Base-by-base conservation (phyloP, 1,284 basidiomycete species). In the Pseudozyma pruni region DNA sequence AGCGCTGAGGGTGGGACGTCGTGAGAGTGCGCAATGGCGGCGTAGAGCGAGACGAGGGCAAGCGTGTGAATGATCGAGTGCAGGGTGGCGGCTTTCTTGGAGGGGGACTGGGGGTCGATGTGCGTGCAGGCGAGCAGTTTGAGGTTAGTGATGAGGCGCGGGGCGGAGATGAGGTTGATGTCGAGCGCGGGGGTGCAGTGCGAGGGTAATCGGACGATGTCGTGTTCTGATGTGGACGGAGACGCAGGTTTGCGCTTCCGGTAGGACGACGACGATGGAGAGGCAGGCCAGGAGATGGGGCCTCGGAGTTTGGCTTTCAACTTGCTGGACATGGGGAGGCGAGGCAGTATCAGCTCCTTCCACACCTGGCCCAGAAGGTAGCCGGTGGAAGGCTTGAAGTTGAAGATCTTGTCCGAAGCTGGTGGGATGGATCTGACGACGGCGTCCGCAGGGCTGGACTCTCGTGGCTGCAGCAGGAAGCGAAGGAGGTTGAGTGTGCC, bases 61-160 rank as follows among this genome's bases (percentile, higher is more conserved):
- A 68, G 48, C 2, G 58, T 32, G 31, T 68, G 64, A 1, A 68
- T 25, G 14, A 68, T 34, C 6, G 64, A 22, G n/a, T 68, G 64
- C 29, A 68, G 27, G 6, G 64, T 61, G 2, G 64, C 64, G 8
- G 64, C 34, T 35, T n/a, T n/a, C 54, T 47, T 29, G 27, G 7
- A 7, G 27, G 9, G 33, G 1, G 41, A 31, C 6, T n/a, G 33
- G 8, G 39, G 37, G 17, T 55, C 51, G 19, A 44, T 8, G 32
- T 61, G 48, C 3, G n/a, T 7, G 14, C 33, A 17, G 0, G 58
- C 52, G 2, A 54, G 48, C 13, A 13, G 13, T 17, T 68, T 68
- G 13, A 68, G 38, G n/a, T 61, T 68, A 7, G 13, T 33, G 32
- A 68, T 46, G 29, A 68, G 58, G 16, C 42, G 6, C 0, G 64